Conservation (phyloP, 306 rosid genomes). For the Mucuna pruriens region DNA sequence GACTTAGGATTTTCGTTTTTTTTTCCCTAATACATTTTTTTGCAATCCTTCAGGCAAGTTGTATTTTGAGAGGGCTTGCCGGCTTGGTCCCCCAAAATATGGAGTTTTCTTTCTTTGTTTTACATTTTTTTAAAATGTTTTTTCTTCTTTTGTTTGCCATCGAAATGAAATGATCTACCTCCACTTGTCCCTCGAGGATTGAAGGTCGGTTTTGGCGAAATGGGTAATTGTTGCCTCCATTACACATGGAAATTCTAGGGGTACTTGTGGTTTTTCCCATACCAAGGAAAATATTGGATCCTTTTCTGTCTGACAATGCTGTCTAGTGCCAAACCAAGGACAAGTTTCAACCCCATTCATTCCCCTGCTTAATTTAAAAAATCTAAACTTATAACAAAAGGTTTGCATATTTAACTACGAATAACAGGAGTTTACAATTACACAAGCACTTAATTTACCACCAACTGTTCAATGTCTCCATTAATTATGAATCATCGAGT, state of each 20-base stretch:
- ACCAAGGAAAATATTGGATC: conserved; percentile 39
- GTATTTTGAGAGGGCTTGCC: background rate
- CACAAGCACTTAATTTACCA: background rate
- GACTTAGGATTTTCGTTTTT: conserved; percentile 26
- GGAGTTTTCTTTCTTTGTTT: background rate
- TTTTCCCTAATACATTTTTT: background rate
- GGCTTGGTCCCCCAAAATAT: background rate
- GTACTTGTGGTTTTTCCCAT: conserved; percentile 13
- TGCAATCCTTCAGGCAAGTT: background rate
- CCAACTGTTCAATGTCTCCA: background rate
- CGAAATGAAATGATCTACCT: background rate
- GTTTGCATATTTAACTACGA: background rate
- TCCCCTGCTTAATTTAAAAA: conserved; percentile 2
- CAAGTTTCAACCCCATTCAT: conserved; percentile 30
- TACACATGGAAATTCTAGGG: background rate
- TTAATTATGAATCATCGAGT: background rate
- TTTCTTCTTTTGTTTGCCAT: background rate
- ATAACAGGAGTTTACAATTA: background rate
- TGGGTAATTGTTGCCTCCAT: background rate
- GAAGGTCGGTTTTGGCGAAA: background rate
- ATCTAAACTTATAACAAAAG: conserved; percentile 1
- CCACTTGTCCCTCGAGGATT: background rate
- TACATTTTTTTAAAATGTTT: background rate
- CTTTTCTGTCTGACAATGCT: conserved; percentile 42
- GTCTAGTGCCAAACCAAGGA: conserved; percentile 31